phyloP scores from a whole-genome alignment of 306 rosid species.

The Calophaca sinica region DNA sequence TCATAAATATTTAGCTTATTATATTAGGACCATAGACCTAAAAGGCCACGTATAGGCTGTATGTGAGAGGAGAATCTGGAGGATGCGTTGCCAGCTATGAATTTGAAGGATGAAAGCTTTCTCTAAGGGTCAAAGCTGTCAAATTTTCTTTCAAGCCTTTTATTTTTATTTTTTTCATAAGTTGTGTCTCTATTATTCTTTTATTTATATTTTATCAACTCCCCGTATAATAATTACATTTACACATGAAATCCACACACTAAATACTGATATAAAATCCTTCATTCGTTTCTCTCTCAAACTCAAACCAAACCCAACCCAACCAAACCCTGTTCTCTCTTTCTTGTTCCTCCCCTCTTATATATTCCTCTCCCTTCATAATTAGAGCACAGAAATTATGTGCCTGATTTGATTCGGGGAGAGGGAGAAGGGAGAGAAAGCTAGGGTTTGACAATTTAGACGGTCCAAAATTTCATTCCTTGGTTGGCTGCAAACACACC shows the following conservation, averaged over 20 bases:
- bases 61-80: constrained; percentile 55
- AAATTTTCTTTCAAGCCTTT: constrained; percentile 40
- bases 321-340: constrained; percentile 6
- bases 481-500: neutral
- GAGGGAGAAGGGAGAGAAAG: constrained; percentile 8
- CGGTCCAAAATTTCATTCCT: neutral
- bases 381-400: too few species aligned
- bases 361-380: too few species aligned
- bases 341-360: neutral
- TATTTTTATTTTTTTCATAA: constrained; percentile 18
- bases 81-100: constrained; percentile 83
- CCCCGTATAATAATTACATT: constrained; percentile 8
- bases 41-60: constrained; percentile 42
- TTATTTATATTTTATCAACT: neutral
- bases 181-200: too few species aligned
- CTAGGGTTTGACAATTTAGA: constrained; percentile 33
- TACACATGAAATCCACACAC: constrained; percentile 42
- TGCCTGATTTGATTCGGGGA: neutral
- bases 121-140: constrained; percentile 78
- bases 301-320: neutral
- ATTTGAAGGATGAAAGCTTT: constrained; percentile 81
- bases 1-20: constrained; percentile 23
- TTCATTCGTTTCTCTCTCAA: constrained; percentile 34
- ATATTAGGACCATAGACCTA: constrained; percentile 40
- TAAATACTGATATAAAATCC: constrained; percentile 45